A percentile compares a stretch with the other conserved stretches of the same genome.
Conservation (phyloP, 257 asterid genomes). For the Solanum clarkiae region DNA sequence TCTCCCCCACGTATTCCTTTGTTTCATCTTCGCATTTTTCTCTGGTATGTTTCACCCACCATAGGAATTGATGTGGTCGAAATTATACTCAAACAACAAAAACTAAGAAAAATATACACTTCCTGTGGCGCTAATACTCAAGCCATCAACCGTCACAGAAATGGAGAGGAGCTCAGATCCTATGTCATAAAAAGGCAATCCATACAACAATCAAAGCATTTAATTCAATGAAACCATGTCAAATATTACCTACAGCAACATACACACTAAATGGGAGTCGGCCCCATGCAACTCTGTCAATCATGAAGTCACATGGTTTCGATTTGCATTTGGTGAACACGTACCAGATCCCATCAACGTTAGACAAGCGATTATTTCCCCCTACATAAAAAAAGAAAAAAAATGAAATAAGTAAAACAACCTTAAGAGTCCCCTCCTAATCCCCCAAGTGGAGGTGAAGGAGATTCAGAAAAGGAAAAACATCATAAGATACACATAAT, state of each 20-base stretch:
- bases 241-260: not conserved
- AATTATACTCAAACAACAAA: not conserved
- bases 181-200: not conserved
- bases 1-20: no score
- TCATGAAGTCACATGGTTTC: not conserved
- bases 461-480: not conserved
- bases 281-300: not conserved
- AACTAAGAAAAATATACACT: not conserved
- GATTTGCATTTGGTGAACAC: not conserved
- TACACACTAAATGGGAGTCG: not conserved
- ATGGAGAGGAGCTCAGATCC: not conserved
- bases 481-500: not conserved
- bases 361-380: not conserved
- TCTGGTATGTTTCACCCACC: no score
- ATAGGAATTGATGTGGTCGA: not conserved
- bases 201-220: not conserved
- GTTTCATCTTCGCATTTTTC: no score
- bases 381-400: not conserved
- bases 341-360: not conserved
- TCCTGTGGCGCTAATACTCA: not conserved
- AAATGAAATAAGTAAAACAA: not conserved
- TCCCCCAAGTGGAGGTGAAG: not conserved
- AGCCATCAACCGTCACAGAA: not conserved
- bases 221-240: not conserved
- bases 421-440: not conserved